These are phyloP conservation scores for Solanum ossicruentum DNA, from an alignment of 257 asterid species.

Conservation along the genomic window DNA sequence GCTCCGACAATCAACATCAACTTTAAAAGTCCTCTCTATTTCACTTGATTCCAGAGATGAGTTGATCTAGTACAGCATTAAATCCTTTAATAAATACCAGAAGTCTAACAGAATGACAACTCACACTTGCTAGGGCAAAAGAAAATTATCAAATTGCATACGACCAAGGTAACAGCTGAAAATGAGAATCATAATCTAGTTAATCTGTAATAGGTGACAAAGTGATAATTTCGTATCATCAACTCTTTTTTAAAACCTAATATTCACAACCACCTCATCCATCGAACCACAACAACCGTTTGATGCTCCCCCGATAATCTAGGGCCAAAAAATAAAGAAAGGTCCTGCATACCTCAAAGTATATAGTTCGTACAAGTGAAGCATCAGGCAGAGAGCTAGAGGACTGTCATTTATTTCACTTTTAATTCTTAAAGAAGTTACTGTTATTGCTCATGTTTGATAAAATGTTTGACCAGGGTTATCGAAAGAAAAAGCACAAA, in stretches of 20 bases:
- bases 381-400: background rate
- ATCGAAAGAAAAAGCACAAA: no score
- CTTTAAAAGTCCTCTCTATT: background rate
- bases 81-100: background rate
- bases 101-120: background rate
- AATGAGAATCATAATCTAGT: background rate
- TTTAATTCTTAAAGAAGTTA: background rate
- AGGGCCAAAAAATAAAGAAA: background rate
- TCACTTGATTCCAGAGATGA: background rate
- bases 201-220: background rate
- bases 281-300: background rate
- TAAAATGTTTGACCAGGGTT: background rate
- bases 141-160: background rate
- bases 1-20: background rate
- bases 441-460: background rate
- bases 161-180: background rate
- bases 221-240: background rate
- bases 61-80: background rate
- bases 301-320: background rate
- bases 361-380: background rate
- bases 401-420: background rate
- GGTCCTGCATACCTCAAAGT: background rate
- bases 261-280: background rate
- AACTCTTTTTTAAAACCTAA: background rate
- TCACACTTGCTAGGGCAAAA: background rate